Conservation (phyloP, 176 grass and related monocot species). For the Olyra latifolia region DNA sequence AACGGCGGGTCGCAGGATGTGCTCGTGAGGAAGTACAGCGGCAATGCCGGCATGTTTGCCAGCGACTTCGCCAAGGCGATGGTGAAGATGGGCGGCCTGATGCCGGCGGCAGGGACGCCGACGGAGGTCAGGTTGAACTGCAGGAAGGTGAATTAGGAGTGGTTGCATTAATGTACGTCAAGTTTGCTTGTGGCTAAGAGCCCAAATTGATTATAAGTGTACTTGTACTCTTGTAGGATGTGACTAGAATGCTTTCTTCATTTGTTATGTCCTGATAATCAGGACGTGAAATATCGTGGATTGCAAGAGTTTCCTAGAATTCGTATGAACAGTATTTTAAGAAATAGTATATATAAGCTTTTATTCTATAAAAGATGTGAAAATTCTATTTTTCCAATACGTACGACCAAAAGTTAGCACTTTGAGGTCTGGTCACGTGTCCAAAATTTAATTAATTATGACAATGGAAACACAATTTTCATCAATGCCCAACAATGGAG, state of each 20-base stretch:
- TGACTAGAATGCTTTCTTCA: background rate
- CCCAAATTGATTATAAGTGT: background rate
- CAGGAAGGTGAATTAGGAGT: constrained; percentile 42
- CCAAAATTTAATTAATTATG: no score
- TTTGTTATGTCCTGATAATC: constrained; percentile 2
- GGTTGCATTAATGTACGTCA: background rate
- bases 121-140: constrained; percentile 72
- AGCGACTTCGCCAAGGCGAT: constrained; percentile 63
- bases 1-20: constrained; percentile 56
- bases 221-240: background rate
- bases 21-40: constrained; percentile 54
- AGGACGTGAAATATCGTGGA: no score
- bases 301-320: no score
- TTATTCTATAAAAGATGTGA: no score
- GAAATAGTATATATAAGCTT: no score
- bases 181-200: background rate
- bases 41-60: constrained; percentile 35
- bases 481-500: no score
- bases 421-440: no score
- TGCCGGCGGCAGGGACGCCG: constrained; percentile 43
- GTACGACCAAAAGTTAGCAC: no score
- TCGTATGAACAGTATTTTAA: no score
- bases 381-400: no score
- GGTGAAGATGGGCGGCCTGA: constrained; percentile 66
- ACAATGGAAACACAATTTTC: no score